Percentiles rank a stretch among this genome's conserved stretches.
Evolutionary conservation across 257 asterid species (phyloP).

Genomic region (Plectranthus barbatus): DNA sequence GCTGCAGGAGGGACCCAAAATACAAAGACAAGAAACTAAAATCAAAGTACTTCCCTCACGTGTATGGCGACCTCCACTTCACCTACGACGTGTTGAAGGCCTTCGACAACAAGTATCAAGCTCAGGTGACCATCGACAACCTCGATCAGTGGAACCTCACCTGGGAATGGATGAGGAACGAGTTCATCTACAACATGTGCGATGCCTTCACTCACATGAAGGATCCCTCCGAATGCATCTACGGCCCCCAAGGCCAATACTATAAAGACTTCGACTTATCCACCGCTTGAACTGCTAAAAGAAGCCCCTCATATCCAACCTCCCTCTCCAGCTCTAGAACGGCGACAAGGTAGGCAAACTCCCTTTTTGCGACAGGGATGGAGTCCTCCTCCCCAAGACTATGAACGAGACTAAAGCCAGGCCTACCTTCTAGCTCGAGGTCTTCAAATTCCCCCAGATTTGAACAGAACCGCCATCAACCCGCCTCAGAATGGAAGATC

Average conservation of each 20-base stretch:
- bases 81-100: constrained; percentile 72
- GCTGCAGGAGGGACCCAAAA: constrained; percentile 77
- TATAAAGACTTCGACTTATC: constrained; percentile 66
- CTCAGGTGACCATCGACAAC: constrained; percentile 87
- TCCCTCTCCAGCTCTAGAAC: constrained; percentile 46
- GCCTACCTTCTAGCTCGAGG: constrained; percentile 74
- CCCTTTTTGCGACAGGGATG: constrained; percentile 72
- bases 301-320: constrained; percentile 65
- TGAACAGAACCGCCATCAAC: constrained; percentile 55
- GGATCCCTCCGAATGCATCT: constrained; percentile 71
- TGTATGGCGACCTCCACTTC: constrained; percentile 59
- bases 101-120: constrained; percentile 44
- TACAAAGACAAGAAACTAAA: constrained; percentile 35
- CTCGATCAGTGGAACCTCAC: constrained; percentile 88
- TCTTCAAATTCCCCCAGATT: constrained; percentile 84
- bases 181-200: constrained; percentile 61
- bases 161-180: constrained; percentile 95
- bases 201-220: constrained; percentile 71
- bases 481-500: constrained; percentile 90
- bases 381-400: constrained; percentile 48
- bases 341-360: constrained; percentile 71
- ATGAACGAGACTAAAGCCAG: constrained; percentile 68
- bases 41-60: constrained; percentile 46
- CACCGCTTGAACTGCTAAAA: constrained; percentile 52
- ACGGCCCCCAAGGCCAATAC: constrained; percentile 79